Evolutionary conservation across 2,329 filamentous ascomycete genomes (phyloP).

Genomic region (Aureobasidium sp.): DNA sequence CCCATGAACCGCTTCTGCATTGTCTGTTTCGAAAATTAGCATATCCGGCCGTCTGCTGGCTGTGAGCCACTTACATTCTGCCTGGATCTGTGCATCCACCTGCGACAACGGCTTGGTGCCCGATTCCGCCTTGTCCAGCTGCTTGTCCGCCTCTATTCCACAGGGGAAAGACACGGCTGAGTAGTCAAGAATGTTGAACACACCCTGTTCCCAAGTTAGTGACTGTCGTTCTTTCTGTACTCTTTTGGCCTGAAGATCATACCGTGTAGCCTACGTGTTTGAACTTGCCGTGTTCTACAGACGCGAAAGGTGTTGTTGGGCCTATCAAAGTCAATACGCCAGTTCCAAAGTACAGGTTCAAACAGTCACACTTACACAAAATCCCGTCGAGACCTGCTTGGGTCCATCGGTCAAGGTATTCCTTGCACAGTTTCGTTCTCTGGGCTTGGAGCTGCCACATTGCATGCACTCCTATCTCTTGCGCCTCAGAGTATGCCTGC

Average conservation of each 20-base stretch:
- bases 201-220: slow-evolving; percentile 15
- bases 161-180: slow-evolving; percentile 36
- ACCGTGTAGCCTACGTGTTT: slow-evolving; percentile 37
- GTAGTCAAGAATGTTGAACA: slow-evolving; percentile 42
- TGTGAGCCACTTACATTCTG: slow-evolving; percentile 12
- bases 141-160: slow-evolving; percentile 31
- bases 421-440: slow-evolving; percentile 32
- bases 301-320: slow-evolving; percentile 38
- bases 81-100: slow-evolving; percentile 12
- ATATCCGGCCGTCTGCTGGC: not conserved
- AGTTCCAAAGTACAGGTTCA: slow-evolving; percentile 13
- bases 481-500: slow-evolving; percentile 33
- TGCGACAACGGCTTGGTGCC: slow-evolving; percentile 18
- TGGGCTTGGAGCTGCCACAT: slow-evolving; percentile 43
- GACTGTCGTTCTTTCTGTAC: not conserved
- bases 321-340: slow-evolving; percentile 18
- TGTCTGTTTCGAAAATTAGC: slow-evolving; percentile 20
- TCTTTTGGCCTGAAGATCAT: not conserved
- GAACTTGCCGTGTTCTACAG: slow-evolving; percentile 34
- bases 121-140: slow-evolving; percentile 24
- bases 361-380: slow-evolving; percentile 19
- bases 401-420: slow-evolving; percentile 38
- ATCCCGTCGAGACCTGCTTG: slow-evolving; percentile 36
- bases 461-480: slow-evolving; percentile 33
- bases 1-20: slow-evolving; percentile 28